Conservation (phyloP, 768 basidiomycete species). For the Leccinum obscurum region DNA sequence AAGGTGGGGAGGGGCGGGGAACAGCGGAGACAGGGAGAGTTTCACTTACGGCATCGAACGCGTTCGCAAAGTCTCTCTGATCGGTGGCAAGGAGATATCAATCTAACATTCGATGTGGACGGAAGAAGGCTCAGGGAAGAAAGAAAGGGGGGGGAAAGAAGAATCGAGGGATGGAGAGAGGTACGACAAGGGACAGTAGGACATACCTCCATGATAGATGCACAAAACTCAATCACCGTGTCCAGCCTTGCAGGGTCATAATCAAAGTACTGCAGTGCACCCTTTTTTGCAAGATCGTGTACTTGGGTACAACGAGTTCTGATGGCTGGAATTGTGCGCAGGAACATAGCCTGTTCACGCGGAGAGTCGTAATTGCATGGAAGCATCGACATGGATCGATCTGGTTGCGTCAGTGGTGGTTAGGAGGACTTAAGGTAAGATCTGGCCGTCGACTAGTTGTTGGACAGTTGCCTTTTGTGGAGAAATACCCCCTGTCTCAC, state of each 20-base stretch:
- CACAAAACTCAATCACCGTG: slow-evolving; percentile 72
- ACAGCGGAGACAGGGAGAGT: background rate
- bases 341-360: slow-evolving; percentile 51
- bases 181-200: background rate
- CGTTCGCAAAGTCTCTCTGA: slow-evolving; percentile 78
- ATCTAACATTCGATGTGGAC: slow-evolving; percentile 7
- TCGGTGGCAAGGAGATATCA: slow-evolving; percentile 1
- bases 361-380: slow-evolving; percentile 12
- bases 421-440: background rate
- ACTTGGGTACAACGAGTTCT: slow-evolving; percentile 82
- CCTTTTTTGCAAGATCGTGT: slow-evolving; percentile 70
- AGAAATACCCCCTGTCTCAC: slow-evolving; percentile 10
- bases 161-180: background rate
- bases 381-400: slow-evolving; percentile 11
- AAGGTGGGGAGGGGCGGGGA: background rate
- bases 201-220: slow-evolving; percentile 72
- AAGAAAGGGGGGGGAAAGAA: background rate
- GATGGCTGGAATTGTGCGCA: slow-evolving; percentile 87
- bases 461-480: background rate
- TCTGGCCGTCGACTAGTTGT: background rate
- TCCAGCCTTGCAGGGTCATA: slow-evolving; percentile 77
- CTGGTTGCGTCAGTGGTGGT: background rate
- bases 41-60: slow-evolving; percentile 58
- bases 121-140: background rate
- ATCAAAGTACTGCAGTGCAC: slow-evolving; percentile 81